Conservation (phyloP, 768 basidiomycete species). For the Clavulina sp. region DNA sequence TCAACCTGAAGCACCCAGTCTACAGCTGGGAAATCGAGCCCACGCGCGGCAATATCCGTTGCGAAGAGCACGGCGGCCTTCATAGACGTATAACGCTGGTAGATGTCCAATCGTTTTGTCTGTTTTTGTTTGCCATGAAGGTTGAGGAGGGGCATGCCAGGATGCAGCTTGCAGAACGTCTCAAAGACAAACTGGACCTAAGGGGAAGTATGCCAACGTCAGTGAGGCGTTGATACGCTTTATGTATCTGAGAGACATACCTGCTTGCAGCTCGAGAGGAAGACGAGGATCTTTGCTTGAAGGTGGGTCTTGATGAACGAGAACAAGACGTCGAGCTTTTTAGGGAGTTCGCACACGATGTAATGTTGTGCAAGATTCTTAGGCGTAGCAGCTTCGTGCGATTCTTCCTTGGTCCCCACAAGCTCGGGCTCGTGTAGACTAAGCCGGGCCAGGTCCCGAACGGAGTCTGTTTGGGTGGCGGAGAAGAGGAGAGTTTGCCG, state of each 20-base stretch:
- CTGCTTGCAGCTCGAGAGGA: constrained; percentile 90
- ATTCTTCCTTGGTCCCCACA: constrained; percentile 38
- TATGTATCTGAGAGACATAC: constrained; percentile 19
- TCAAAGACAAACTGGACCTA: constrained; percentile 83
- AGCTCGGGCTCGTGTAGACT: constrained; percentile 68
- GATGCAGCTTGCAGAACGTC: constrained; percentile 89
- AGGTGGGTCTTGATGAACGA: constrained; percentile 90
- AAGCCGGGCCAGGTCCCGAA: constrained; percentile 74
- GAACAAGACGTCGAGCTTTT: constrained; percentile 84
- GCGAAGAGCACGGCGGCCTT: constrained; percentile 80
- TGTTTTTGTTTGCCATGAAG: constrained; percentile 96
- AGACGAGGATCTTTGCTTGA: constrained; percentile 79
- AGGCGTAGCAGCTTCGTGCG: constrained; percentile 35
- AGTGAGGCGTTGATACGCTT: background rate
- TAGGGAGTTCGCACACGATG: constrained; percentile 60
- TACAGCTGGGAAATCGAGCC: constrained; percentile 88
- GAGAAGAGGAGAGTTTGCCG: constrained; percentile 95
- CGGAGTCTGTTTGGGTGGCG: constrained; percentile 86
- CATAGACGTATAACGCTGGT: constrained; percentile 63
- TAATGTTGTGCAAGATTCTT: constrained; percentile 78
- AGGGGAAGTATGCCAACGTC: background rate
- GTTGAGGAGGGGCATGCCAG: constrained; percentile 82
- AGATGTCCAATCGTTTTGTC: constrained; percentile 66
- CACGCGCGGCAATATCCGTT: constrained; percentile 91
- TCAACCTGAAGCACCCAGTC: constrained; percentile 97